Base-by-base conservation (phyloP, 2,329 filamentous ascomycete genomes). In the Calonectria pteridis region DNA sequence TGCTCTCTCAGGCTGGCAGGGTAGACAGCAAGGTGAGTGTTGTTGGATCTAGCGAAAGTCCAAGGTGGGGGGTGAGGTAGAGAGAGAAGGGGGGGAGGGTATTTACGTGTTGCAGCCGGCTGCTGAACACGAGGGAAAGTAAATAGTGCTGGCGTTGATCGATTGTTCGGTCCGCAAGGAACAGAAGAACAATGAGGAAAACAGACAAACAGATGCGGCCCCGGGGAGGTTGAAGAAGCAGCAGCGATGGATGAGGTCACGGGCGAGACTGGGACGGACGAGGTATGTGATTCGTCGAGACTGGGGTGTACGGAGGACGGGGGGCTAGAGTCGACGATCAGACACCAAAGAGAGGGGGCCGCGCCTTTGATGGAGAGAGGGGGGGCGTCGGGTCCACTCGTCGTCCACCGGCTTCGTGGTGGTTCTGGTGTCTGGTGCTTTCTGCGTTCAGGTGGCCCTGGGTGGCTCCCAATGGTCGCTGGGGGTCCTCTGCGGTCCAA, bases 41-140 rank as follows among this genome's bases (percentile, higher is more conserved):
- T 23, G 35, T 46, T 43, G 70, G 75, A 74, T 77, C 78, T 74
- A 80, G 75, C 71, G 77, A 79, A 69, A 75, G 78, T 76, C 77
- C 77, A 70, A 73, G 72, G 74, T 75, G 76, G 67, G 59, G 62
- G 71, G 67, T 37, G 31, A 26, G 31, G 31, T 23, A 29, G 28
- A 53, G 49, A 35, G 69, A 73, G n/a, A n/a, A n/a, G n/a, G n/a
- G n/a, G 73, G 16, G 43, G 65, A 67, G 35, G 72, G 35, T 73
- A 71, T 80, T 78, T 77, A 75, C 71, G 78, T 80, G 78, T 75
- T 76, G 79, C 79, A 80, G 77, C 79, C 79, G 77, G 79, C 78
- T 80, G 77, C 78, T 80, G 79, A 80, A 76, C 79, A 79, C 79
- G 72, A 79, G 70, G 62, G 69, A 78, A 78, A 76, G 75, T 75